A percentile compares a stretch with the other conserved stretches of the same genome.
Evolutionary conservation across 768 basidiomycete genomes (phyloP).

Genomic region (Mycena floridula): DNA sequence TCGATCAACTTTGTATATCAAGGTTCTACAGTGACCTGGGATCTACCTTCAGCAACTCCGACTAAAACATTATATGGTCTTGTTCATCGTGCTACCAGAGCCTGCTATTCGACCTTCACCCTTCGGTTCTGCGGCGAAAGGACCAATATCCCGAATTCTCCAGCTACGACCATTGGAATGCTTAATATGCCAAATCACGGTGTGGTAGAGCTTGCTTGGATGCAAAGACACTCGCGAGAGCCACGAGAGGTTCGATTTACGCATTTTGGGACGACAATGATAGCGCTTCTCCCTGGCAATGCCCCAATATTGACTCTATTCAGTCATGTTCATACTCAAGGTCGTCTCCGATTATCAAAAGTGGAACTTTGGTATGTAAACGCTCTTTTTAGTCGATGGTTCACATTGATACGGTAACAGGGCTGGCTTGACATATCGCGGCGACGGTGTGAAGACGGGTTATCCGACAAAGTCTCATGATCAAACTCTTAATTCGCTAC

Average conservation of each 20-base stretch:
- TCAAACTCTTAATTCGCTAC: no score
- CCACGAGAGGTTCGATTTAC: background rate
- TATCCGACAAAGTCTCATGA: background rate
- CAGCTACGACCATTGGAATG: no score
- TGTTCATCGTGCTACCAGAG: conserved; percentile 17
- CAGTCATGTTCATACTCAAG: background rate
- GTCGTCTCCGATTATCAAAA: background rate
- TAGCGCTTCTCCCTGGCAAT: background rate
- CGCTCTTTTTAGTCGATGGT: no score
- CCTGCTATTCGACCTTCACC: conserved; percentile 11
- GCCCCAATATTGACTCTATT: background rate
- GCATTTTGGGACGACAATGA: background rate
- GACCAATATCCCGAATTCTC: no score
- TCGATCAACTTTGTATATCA: conserved; percentile 9
- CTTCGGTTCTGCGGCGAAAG: background rate
- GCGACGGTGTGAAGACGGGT: background rate
- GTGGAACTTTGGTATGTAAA: background rate
- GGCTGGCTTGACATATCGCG: background rate
- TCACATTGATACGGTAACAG: no score
- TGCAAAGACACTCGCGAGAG: background rate
- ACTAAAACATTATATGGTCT: conserved; percentile 16
- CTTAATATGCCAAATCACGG: background rate
- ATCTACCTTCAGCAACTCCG: conserved; percentile 8
- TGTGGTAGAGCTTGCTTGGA: background rate
- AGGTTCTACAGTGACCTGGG: conserved; percentile 9